Base-by-base conservation (phyloP, 768 basidiomycete species). In the Rubroboletus satanas region DNA sequence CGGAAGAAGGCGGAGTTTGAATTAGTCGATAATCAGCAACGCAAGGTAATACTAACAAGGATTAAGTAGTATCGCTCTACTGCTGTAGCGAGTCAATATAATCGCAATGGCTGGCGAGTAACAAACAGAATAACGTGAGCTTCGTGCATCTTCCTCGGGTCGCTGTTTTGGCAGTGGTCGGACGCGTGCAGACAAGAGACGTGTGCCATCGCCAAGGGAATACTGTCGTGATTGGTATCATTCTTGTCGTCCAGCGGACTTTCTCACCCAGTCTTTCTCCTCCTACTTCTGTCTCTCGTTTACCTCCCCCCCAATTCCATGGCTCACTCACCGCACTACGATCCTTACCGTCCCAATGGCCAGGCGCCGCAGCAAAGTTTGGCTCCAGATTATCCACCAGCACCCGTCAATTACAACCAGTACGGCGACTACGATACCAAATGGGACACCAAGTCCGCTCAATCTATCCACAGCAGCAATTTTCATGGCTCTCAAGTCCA, bases 401-500 rank as follows among this genome's bases (percentile, higher is more conserved):
- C 48, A 44, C 63, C 57, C 60, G 55, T 56, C 32, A 58, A 52
- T 10, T 33, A 70, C 31, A 71, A 75, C 58, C 76, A 78, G 54
- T 79, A 82, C 58, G 70, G 76, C 58, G 77, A 82, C 26, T 65
- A 71, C 56, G 71, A 75, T 48, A 54, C 66, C 39, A 77, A 79
- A 1, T 80, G 79, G 80, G 80, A 80, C 21, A 18, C 66, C 45
- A 79, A 77, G 64, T 84, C 82, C 5, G 71, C 75, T 44, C 82
- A 83, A 56, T 87, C 85, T 28, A 81, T 81, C 67, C 86, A 84
- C 62, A 80, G 79, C 68, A 60, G 46, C 23, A 48, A n/a, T 29
- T 80, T 78, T 62, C 78, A 77, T 60, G 83, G 85, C 69, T 90
- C 89, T 5, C 87, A 90, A 63, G 81, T 75, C 28, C 87, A 90